Evolutionary conservation across 2,329 filamentous ascomycete species (phyloP), one percentile per base, ranked within the genome.

Genomic region (Laburnicola sp.): DNA sequence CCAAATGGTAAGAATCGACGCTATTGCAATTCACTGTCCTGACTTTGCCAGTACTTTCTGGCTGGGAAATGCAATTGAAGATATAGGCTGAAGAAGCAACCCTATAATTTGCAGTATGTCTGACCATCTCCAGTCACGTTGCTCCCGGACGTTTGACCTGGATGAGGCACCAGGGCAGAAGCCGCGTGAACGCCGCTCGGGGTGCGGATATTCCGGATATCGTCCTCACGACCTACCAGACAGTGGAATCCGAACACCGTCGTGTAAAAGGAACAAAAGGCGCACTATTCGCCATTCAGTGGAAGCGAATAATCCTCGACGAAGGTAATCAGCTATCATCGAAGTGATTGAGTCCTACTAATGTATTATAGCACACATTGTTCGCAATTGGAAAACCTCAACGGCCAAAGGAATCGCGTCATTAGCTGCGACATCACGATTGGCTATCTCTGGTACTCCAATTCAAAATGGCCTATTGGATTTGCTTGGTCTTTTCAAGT

Each of bases 401-500:
- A 76, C 73, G 57, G 64, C 51, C 9, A 5, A 7, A 16, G 25
- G 6, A 4, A 41, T 34, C 47, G 44, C 8, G 54, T 53, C 7
- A 44, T 60, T 4, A 44, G 35, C 32, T 0, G 64, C 74, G 0
- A 53, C 45, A 0, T 64, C 62, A 2, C 70, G 78, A 4, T 81
- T 78, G 79, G 75, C 74, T 1, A 71, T 81, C 0, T 41, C 78
- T 0, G 80, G 79, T 0, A 82, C 80, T 0, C 61, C 61, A 2
- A 39, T 63, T 2, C 63, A 66, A 27, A 66, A 62, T 10, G 38
- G 32, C 2, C 54, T 66, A 0, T 37, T 30, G 2, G 63, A 66
- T 37, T 49, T 64, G 1, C 41, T 47, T n/a, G 51, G 51, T 0
- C 45, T 66, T 2, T 58, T 59, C 23, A 48, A 49, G 3, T 64